Base-by-base conservation (phyloP, 1,139 yeast genomes). In the Maudiozyma humilis region DNA sequence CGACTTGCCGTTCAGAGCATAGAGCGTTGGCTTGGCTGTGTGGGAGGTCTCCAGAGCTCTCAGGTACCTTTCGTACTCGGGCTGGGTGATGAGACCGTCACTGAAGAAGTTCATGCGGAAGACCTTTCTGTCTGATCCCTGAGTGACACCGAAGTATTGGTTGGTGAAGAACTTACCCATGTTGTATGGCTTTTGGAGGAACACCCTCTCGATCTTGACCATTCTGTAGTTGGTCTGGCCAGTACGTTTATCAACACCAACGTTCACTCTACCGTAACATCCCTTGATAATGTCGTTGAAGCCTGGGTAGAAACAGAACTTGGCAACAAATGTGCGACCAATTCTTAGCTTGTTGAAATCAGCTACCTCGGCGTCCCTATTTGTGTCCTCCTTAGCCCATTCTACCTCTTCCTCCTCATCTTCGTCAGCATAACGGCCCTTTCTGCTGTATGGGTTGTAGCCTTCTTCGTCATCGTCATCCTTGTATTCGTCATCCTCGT, bases 271-370 rank as follows among this genome's bases (percentile, higher is more conserved):
- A 30, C 91, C 94, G 62, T 73, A 87, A 38, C 94, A 78, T 20
- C 87, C 94, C 32, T 75, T 69, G 13, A 85, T 75, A 1, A 76
- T 73, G 18, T 76, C 79, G 44, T 75, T 79, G 63, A 91, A 89
- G 25, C 79, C 88, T 7, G 91, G 88, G 63, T 88, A 82, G 62
- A 82, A 88, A 60, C 91, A 79, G 60, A 72, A 86, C 59, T 82
- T 82, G 44, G 80, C 75, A 45, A 88, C 75, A 53, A 80, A 74
- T 7, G 84, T 71, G 59, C 96, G 79, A 12, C 96, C 95, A 41
- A 91, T 75, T 49, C 82, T 73, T 31, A 85, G 70, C 46, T 75
- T 75, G 61, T 85, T 85, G 45, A 88, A 68, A 57, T 85, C 95
- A 14, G 66, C 70, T 18, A 76, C 43, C 7, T 66, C 71, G 16